A percentile compares a stretch with the other conserved stretches of the same genome.
Conservation (phyloP, 2,329 filamentous ascomycete species). For the Ophiobolus disseminans region DNA sequence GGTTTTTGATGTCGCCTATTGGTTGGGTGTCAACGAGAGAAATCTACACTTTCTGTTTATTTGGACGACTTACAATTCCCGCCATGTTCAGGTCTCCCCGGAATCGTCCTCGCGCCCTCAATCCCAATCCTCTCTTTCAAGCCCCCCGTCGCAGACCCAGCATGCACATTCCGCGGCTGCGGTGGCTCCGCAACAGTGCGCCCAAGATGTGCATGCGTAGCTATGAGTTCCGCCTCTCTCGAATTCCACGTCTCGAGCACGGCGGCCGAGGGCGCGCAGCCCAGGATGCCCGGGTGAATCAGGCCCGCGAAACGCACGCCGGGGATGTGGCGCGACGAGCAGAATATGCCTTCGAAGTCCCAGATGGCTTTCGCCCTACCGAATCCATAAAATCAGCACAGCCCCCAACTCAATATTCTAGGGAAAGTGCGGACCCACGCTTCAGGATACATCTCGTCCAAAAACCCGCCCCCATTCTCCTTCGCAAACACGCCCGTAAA, state of each 20-base stretch:
- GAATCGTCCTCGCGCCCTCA: constrained; percentile 86
- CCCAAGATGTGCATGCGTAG: constrained; percentile 63
- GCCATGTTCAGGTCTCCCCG: constrained; percentile 82
- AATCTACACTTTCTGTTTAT: no score
- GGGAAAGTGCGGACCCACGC: constrained; percentile 60
- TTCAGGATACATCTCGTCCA: constrained; percentile 85
- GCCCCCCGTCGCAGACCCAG: constrained; percentile 66
- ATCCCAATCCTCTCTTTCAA: constrained; percentile 71
- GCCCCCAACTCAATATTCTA: neutral
- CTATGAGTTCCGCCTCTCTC: constrained; percentile 81
- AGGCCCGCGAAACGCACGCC: constrained; percentile 87
- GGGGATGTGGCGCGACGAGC: constrained; percentile 74
- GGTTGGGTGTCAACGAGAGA: no score
- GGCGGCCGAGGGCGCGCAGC: constrained; percentile 82
- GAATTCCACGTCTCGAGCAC: constrained; percentile 83
- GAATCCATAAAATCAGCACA: neutral
- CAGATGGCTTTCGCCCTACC: constrained; percentile 76
- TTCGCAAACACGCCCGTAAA: constrained; percentile 85
- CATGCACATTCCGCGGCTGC: constrained; percentile 73
- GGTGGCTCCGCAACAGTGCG: constrained; percentile 81
- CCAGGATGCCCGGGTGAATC: constrained; percentile 90
- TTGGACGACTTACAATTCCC: no score
- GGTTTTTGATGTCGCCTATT: constrained; percentile 90
- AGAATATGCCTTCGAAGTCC: constrained; percentile 81
- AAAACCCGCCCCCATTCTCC: constrained; percentile 84